Evolutionary conservation across 169 alveolate genomes (phyloP).

Genomic region (Eimeria sp.): DNA sequence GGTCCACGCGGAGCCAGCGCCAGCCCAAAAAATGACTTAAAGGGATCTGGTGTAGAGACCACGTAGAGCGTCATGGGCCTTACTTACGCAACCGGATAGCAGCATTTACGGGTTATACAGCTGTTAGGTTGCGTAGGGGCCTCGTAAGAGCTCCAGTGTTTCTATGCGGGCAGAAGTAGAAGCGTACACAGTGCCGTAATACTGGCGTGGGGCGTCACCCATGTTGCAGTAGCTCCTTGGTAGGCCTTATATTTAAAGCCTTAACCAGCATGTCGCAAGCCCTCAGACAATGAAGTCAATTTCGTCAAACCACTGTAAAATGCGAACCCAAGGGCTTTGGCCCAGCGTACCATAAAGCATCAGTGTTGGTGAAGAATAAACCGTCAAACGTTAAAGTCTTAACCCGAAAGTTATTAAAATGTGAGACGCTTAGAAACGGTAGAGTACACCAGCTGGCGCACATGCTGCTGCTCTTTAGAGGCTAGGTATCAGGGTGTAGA

Average conservation of each 20-base stretch:
- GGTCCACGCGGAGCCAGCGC: background rate
- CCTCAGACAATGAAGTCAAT: too few relatives aligned
- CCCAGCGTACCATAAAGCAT: background rate
- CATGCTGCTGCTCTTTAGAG: background rate
- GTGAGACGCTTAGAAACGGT: background rate
- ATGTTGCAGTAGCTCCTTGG: background rate
- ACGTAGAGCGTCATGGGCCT: background rate
- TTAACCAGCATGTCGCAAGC: background rate
- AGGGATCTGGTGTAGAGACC: background rate
- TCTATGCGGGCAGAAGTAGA: background rate
- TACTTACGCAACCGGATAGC: background rate
- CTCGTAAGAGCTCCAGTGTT: background rate
- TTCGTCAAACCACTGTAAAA: background rate
- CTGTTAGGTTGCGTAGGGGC: background rate
- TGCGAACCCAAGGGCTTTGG: background rate
- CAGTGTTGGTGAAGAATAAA: background rate
- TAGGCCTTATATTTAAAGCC: background rate
- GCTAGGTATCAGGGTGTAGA: background rate
- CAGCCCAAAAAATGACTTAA: background rate
- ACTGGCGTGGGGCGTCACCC: background rate
- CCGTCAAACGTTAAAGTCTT: background rate
- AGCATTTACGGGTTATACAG: background rate
- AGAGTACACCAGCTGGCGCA: background rate
- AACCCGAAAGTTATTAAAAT: background rate
- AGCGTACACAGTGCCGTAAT: background rate